These are phyloP conservation scores for Rhodotorula paludigena DNA, from an alignment of 768 basidiomycete species.

Conservation along the genomic window DNA sequence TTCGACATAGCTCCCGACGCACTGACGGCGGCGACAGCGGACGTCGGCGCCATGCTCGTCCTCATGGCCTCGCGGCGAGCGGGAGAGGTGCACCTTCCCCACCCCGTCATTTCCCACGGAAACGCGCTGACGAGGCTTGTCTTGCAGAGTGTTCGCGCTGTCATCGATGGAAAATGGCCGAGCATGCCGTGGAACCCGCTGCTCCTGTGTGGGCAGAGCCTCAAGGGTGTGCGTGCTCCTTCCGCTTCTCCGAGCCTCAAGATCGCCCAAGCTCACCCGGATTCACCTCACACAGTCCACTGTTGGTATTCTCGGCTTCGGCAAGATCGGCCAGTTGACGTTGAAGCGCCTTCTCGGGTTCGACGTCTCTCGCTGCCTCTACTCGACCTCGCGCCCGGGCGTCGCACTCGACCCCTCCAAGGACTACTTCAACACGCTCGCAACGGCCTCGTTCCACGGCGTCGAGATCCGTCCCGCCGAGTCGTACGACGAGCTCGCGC, in stretches of 20 bases:
- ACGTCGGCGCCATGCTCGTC: slow-evolving; percentile 79
- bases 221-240: slow-evolving; percentile 41
- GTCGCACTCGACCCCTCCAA: slow-evolving; percentile 13
- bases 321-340: slow-evolving; percentile 75
- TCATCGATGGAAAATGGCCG: slow-evolving; percentile 63
- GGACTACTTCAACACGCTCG: slow-evolving; percentile 32
- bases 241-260: neutral
- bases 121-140: neutral
- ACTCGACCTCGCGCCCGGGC: slow-evolving; percentile 55
- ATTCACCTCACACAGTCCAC: slow-evolving; percentile 49
- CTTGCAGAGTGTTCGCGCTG: slow-evolving; percentile 11
- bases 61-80: slow-evolving; percentile 88
- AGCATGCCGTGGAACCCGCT: slow-evolving; percentile 73
- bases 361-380: slow-evolving; percentile 69
- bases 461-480: slow-evolving; percentile 35
- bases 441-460: slow-evolving; percentile 6
- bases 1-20: slow-evolving; percentile 64
- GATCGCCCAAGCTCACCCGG: neutral
- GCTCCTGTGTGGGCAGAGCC: slow-evolving; percentile 63
- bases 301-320: slow-evolving; percentile 89
- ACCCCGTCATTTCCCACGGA: neutral
- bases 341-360: slow-evolving; percentile 75
- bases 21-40: slow-evolving; percentile 89
- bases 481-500: slow-evolving; percentile 61
- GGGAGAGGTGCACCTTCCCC: slow-evolving; percentile 55